Conservation (phyloP, 176 grass and related monocot species). For the Avena sativa region DNA sequence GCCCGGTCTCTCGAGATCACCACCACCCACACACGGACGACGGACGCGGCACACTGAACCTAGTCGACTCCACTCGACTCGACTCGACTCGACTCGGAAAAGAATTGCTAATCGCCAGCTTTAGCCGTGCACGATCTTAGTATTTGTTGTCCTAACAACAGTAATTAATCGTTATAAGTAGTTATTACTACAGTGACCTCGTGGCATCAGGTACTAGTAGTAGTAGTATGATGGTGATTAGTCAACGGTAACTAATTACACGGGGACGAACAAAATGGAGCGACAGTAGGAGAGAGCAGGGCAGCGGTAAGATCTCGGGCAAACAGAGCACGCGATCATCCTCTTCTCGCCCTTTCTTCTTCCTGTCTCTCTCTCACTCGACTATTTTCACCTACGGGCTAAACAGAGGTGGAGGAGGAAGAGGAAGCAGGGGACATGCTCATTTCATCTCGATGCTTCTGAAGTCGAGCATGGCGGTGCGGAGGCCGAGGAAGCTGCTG, state of each 20-base stretch:
- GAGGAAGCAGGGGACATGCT: background rate
- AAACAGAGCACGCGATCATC: conserved; percentile 5
- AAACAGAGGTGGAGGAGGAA: conserved; percentile 35
- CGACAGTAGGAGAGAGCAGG: conserved; percentile 19
- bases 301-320: conserved; percentile 8
- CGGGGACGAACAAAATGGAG: conserved; percentile 61
- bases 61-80: background rate
- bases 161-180: background rate
- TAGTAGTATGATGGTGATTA: conserved; percentile 50
- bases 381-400: conserved; percentile 59
- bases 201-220: conserved; percentile 5
- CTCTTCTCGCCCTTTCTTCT: conserved; percentile 6
- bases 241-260: conserved; percentile 56
- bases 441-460: conserved; percentile 93
- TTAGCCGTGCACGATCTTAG: background rate
- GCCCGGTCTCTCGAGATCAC: conserved; percentile 12
- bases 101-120: background rate
- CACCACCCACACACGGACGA: background rate
- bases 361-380: conserved; percentile 14
- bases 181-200: background rate
- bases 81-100: background rate
- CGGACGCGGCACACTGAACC: conserved; percentile 5
- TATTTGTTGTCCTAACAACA: background rate
- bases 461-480: conserved; percentile 67
- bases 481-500: conserved; percentile 66